Conservation (phyloP, 2,329 filamentous ascomycete genomes). For the Eutypa lata region DNA sequence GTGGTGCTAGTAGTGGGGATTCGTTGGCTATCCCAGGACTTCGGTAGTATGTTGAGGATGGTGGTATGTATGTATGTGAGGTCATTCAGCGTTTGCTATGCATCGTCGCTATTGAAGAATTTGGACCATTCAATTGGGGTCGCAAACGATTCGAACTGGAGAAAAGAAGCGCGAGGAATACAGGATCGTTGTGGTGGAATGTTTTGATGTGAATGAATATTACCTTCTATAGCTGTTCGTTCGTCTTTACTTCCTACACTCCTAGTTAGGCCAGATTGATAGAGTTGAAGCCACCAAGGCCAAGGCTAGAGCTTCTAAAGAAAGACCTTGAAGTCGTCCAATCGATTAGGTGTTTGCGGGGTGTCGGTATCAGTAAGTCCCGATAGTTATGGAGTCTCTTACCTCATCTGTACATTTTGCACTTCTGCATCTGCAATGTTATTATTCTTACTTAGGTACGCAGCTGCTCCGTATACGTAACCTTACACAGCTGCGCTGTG, state of each 20-base stretch:
- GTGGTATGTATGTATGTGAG: neutral
- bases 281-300: neutral
- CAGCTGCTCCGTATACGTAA: too few species aligned
- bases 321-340: neutral
- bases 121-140: neutral
- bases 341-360: neutral
- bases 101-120: neutral
- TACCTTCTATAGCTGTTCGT: too few species aligned
- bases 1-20: too few species aligned
- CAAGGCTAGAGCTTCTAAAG: neutral
- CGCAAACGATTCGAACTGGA: neutral
- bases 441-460: too few species aligned
- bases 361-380: neutral
- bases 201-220: neutral
- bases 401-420: too few species aligned
- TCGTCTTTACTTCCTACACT: too few species aligned
- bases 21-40: neutral
- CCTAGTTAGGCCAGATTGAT: too few species aligned
- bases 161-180: neutral
- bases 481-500: too few species aligned
- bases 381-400: neutral
- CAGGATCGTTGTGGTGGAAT: neutral
- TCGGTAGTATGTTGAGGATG: neutral
- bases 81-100: neutral
- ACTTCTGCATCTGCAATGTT: too few species aligned